Evolutionary conservation across 768 basidiomycete species (phyloP).

Genomic region (Tylopilus balloui): DNA sequence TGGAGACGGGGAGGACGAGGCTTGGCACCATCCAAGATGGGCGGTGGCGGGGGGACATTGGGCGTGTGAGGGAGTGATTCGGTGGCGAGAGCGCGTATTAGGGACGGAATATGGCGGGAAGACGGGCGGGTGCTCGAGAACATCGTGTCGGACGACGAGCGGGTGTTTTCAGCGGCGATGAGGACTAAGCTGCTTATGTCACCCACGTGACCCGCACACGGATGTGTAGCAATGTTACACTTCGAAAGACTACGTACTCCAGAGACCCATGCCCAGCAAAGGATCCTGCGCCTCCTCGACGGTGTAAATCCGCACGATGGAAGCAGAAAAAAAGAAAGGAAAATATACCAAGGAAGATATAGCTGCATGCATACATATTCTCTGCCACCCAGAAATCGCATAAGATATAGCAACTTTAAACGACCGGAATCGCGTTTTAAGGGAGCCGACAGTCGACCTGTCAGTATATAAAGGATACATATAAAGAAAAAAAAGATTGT

Average conservation of each 20-base stretch:
- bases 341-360: constrained; percentile 7
- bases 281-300: constrained; percentile 2
- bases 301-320: constrained; percentile 8
- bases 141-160: constrained; percentile 23
- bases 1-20: constrained; percentile 36
- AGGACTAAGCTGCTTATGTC: background rate
- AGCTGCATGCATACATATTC: constrained; percentile 13
- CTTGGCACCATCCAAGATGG: constrained; percentile 26
- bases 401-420: constrained; percentile 10
- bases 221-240: background rate
- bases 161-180: constrained; percentile 2
- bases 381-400: constrained; percentile 18
- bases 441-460: constrained; percentile 3
- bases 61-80: constrained; percentile 26
- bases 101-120: constrained; percentile 11
- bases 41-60: constrained; percentile 28
- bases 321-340: constrained; percentile 1
- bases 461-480: constrained; percentile 21
- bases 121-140: constrained; percentile 15
- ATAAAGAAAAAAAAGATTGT: background rate
- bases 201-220: background rate
- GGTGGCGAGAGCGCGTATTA: constrained; percentile 25
- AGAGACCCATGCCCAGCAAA: constrained; percentile 16
- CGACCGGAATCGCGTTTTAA: constrained; percentile 16
- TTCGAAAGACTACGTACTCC: background rate